Evolutionary conservation across 1,284 basidiomycete genomes (phyloP), one percentile per base, ranked within the genome.

Genomic region (Rhodotorula sp.): DNA sequence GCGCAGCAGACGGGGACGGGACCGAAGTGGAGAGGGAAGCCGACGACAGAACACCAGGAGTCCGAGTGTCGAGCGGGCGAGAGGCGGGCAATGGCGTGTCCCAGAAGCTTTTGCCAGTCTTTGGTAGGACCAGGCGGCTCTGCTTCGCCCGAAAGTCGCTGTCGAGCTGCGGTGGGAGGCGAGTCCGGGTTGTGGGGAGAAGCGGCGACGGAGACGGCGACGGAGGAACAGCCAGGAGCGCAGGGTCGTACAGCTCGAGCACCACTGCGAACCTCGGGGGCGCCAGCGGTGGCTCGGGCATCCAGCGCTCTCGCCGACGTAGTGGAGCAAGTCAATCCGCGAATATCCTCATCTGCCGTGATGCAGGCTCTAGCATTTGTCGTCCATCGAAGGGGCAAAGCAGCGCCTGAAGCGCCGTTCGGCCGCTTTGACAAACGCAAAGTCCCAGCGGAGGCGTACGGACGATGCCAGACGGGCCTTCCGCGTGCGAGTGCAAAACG

Each of bases 131-230:
- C 16, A 77, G 67, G 5, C 50, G 52, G 44, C 60, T 63, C 10
- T 57, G 45, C 10, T 16, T 44, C 8, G 52, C n/a, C 14, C 66
- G 44, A 21, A 77, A 61, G 12, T 70, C 50, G 13, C 44, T 34
- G 64, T 79, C 77, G 66, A 78, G 69, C 25, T 45, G n/a, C 16
- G 59, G 57, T 12, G 78, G 76, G 10, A 79, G 64, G 17, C 74
- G 71, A n/a, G 76, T 74, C 19, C 54, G 56, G 8, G 77, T 79
- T 23, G 64, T 56, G 9, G 74, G 74, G n/a, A 60, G 14, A 53
- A 76, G 68, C 19, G 72, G 69, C 41, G 68, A 74, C 5, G n/a
- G 23, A 19, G 59, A 4, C 13, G 61, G 44, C 7, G 64, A 42
- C 14, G 41, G 53, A 2, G 17, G 7, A 23, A n/a, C 25, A 4